A percentile compares a stretch with the other conserved stretches of the same genome.
Evolutionary conservation across 1,284 basidiomycete genomes (phyloP).

Genomic region (Sporisorium sorghi): DNA sequence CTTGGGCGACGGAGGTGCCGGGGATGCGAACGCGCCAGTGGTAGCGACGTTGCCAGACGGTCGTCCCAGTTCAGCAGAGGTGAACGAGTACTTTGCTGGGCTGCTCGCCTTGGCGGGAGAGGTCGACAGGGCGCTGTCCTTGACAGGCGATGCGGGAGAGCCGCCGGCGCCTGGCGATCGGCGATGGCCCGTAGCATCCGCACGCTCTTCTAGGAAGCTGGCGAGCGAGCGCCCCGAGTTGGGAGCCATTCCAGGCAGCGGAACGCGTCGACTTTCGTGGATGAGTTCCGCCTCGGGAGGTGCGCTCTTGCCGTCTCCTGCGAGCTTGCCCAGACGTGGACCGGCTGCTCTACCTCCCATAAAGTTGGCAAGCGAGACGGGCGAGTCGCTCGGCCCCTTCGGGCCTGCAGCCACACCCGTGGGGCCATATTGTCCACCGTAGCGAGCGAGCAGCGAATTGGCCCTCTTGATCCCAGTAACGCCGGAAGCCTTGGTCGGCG

Average conservation of each 20-base stretch:
- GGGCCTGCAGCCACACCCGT: slow-evolving; percentile 61
- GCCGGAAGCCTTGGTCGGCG: slow-evolving; percentile 41
- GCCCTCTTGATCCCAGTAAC: slow-evolving; percentile 42
- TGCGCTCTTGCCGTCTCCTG: slow-evolving; percentile 63
- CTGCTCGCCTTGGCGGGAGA: slow-evolving; percentile 30
- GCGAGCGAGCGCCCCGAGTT: slow-evolving; percentile 54
- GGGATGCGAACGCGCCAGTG: slow-evolving; percentile 7
- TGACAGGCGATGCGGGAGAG: slow-evolving; percentile 27
- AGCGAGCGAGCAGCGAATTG: slow-evolving; percentile 60
- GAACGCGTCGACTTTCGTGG: slow-evolving; percentile 49
- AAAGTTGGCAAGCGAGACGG: slow-evolving; percentile 66
- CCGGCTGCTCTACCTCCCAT: slow-evolving; percentile 67
- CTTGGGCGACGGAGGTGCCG: slow-evolving; percentile 35
- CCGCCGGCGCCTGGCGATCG: slow-evolving; percentile 11
- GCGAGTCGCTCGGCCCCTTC: slow-evolving; percentile 31
- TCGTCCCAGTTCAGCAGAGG: slow-evolving; percentile 37
- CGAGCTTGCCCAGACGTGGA: slow-evolving; percentile 63
- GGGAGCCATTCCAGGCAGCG: slow-evolving; percentile 51
- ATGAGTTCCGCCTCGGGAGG: slow-evolving; percentile 60
- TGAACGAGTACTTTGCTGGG: slow-evolving; percentile 45
- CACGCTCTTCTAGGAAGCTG: slow-evolving; percentile 62
- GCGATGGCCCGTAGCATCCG: slow-evolving; percentile 25
- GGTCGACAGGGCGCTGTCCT: slow-evolving; percentile 10
- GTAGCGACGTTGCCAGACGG: slow-evolving; percentile 20
- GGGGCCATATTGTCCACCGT: slow-evolving; percentile 66